Percentiles rank a stretch among this genome's conserved stretches.
Conservation (phyloP, 768 basidiomycete genomes). For the Suillus plorans region DNA sequence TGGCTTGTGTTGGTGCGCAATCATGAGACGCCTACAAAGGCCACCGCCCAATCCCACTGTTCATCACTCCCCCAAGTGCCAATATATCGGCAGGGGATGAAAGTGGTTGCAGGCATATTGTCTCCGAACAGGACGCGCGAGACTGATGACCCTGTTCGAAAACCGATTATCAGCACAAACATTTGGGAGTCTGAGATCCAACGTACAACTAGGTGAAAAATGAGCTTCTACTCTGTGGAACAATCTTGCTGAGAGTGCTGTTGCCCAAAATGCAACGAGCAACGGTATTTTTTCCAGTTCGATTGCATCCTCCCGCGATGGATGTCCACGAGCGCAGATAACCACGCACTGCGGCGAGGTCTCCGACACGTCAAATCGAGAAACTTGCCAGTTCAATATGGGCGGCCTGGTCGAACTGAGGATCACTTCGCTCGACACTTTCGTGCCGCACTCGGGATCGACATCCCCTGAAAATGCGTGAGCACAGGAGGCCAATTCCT, state of each 20-base stretch:
- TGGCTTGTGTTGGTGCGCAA: neutral
- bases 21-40: conserved; percentile 26
- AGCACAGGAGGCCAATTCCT: neutral
- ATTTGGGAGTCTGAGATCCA: neutral
- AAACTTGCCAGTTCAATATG: conserved; percentile 47
- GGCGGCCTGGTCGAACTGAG: conserved; percentile 14
- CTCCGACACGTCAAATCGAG: conserved; percentile 38
- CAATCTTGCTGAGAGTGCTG: neutral
- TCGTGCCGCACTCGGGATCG: neutral
- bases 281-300: neutral
- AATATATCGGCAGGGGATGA: conserved; percentile 21
- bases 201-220: neutral
- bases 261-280: neutral
- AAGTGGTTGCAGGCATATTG: conserved; percentile 28
- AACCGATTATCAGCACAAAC: neutral
- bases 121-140: conserved; percentile 16
- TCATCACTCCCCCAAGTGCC: conserved; percentile 18
- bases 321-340: conserved; percentile 40
- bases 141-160: neutral
- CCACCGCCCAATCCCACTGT: conserved; percentile 29
- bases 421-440: neutral
- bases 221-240: neutral
- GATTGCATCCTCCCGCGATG: neutral
- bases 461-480: neutral
- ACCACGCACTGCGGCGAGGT: conserved; percentile 38